Conservation (phyloP, 2,329 filamentous ascomycete genomes). For the Aspergillus fructus region DNA sequence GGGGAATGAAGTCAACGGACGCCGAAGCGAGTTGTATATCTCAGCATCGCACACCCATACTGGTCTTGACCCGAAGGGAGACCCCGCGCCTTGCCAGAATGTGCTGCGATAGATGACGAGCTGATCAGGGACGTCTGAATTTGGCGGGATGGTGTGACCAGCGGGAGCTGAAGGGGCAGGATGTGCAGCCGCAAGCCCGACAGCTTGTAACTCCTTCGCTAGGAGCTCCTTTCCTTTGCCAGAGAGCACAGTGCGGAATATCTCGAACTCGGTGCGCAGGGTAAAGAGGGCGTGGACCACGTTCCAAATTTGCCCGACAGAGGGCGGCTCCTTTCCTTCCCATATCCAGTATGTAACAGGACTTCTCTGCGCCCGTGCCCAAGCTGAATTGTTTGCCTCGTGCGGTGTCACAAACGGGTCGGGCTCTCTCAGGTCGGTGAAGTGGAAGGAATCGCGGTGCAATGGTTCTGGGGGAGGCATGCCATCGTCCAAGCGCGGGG, state of each 20-base stretch:
- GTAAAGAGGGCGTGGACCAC: slow-evolving; percentile 38
- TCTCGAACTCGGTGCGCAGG: slow-evolving; percentile 30
- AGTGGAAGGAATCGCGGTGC: slow-evolving; percentile 29
- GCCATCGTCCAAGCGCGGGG: slow-evolving; percentile 19
- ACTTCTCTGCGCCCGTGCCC: slow-evolving; percentile 34
- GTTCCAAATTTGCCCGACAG: slow-evolving; percentile 38
- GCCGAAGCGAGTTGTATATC: slow-evolving; percentile 23
- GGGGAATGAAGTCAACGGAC: slow-evolving; percentile 27
- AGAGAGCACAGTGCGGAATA: slow-evolving; percentile 32
- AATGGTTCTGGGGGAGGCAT: slow-evolving; percentile 23
- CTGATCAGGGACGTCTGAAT: slow-evolving; percentile 37
- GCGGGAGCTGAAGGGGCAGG: slow-evolving; percentile 43
- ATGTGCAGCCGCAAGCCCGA: slow-evolving; percentile 47
- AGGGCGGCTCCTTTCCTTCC: slow-evolving; percentile 27
- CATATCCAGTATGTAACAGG: slow-evolving; percentile 33
- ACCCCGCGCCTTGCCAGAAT: slow-evolving; percentile 70
- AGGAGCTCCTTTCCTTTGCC: slow-evolving; percentile 28
- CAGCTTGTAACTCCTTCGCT: slow-evolving; percentile 29
- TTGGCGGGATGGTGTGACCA: slow-evolving; percentile 30
- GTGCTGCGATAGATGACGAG: slow-evolving; percentile 53
- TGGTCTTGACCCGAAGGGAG: slow-evolving; percentile 63
- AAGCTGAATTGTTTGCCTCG: slow-evolving; percentile 37
- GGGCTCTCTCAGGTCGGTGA: slow-evolving; percentile 27
- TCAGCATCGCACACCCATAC: slow-evolving; percentile 56
- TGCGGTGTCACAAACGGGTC: slow-evolving; percentile 20